A percentile compares a stretch with the other conserved stretches of the same genome.
Conservation (phyloP, 2,329 filamentous ascomycete species). For the Aspergillus candidus region DNA sequence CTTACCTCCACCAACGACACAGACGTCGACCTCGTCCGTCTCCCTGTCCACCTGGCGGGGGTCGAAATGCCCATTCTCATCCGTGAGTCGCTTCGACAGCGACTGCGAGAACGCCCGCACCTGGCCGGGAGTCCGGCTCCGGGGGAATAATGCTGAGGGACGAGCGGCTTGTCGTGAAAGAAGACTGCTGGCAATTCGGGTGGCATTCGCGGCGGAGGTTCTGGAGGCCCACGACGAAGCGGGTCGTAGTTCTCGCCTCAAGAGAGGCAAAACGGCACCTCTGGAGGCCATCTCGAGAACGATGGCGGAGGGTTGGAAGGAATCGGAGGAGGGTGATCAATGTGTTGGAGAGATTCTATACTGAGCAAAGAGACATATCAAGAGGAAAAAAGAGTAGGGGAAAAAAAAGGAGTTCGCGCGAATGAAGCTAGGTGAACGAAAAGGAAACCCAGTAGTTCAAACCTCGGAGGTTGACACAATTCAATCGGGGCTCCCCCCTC, state of each 20-base stretch:
- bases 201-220: conserved; percentile 16
- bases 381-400: no score
- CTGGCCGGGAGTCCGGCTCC: conserved; percentile 19
- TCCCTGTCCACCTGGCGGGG: conserved; percentile 70
- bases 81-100: conserved; percentile 35
- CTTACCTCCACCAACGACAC: conserved; percentile 82
- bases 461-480: neutral
- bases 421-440: no score
- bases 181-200: conserved; percentile 15
- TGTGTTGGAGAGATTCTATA: conserved; percentile 6
- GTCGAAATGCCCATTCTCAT: conserved; percentile 57
- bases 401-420: no score
- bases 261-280: conserved; percentile 34
- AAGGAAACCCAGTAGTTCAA: no score
- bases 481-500: neutral
- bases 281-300: conserved; percentile 36
- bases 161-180: conserved; percentile 16
- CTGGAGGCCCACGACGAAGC: conserved; percentile 25
- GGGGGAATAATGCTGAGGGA: conserved; percentile 17
- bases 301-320: neutral
- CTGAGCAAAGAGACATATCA: conserved; percentile 12
- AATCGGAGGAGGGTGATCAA: neutral
- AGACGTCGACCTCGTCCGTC: conserved; percentile 89
- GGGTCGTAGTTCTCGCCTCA: conserved; percentile 36
- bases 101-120: conserved; percentile 43